A percentile compares a stretch with the other conserved stretches of the same genome.
phyloP scores from a whole-genome alignment of 2,329 filamentous ascomycete species.

The Cercospora citrullina region DNA sequence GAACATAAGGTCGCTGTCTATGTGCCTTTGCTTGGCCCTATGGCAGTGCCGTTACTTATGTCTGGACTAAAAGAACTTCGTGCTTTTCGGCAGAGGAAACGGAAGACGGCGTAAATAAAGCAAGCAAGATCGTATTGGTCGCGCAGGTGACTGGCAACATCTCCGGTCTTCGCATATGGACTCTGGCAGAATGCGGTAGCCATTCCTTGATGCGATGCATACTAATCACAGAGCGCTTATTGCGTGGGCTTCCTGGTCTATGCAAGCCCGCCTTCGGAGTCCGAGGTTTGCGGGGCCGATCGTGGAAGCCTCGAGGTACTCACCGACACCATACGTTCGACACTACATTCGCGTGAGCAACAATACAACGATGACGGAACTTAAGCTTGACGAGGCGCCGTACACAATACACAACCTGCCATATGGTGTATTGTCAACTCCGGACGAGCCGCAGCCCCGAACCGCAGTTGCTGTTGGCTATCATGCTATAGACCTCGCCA shows the following conservation, averaged over 20 bases:
- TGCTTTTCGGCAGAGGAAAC: constrained; percentile 7
- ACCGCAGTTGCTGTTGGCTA: constrained; percentile 37
- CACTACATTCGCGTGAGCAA: neutral
- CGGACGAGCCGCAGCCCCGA: constrained; percentile 28
- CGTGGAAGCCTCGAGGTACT: neutral
- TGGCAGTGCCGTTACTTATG: constrained; percentile 86
- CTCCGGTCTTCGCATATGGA: neutral
- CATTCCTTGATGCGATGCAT: neutral
- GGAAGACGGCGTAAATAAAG: constrained; percentile 2
- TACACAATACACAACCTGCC: constrained; percentile 35
- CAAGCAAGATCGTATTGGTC: neutral
- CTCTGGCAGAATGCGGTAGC: neutral
- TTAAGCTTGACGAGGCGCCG: constrained; percentile 29
- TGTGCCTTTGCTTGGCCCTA: constrained; percentile 82
- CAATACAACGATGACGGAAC: constrained; percentile 22
- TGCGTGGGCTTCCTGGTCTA: neutral
- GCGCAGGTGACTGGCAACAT: neutral
- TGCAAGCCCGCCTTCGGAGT: neutral
- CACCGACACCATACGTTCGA: neutral
- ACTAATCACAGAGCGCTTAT: neutral
- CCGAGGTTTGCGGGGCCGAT: constrained; percentile 1
- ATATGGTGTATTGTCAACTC: constrained; percentile 36
- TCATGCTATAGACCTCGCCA: constrained; percentile 33
- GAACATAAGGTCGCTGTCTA: constrained; percentile 98
- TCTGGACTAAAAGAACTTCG: constrained; percentile 37